Percentiles rank a stretch among this genome's conserved stretches.
Conservation (phyloP, 305 asterid genomes). For the Fraxinus latifolia region DNA sequence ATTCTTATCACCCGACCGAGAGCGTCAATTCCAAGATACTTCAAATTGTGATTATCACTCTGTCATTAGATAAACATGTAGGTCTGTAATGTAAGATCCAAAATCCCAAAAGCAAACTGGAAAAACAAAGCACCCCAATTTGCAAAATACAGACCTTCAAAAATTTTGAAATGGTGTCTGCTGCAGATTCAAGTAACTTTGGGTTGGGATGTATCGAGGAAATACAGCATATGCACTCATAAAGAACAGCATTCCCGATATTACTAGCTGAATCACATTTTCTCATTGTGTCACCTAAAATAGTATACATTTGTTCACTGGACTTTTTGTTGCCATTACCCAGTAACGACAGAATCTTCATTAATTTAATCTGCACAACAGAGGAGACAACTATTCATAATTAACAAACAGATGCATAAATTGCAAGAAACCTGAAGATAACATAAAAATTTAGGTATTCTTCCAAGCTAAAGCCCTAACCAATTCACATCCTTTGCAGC, state of each 20-base stretch:
- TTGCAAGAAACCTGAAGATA: constrained; percentile 11
- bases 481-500: not conserved
- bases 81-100: constrained; percentile 23
- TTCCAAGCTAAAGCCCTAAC: not conserved
- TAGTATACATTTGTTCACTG: constrained; percentile 96
- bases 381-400: constrained; percentile 6
- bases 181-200: constrained; percentile 91
- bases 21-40: constrained; percentile 97
- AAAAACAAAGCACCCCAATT: constrained; percentile 2
- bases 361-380: constrained; percentile 71
- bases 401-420: not conserved
- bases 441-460: not conserved
- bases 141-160: constrained; percentile 59
- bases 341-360: constrained; percentile 79
- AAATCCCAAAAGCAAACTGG: not conserved
- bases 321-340: constrained; percentile 88
- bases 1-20: constrained; percentile 92
- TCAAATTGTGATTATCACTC: constrained; percentile 98
- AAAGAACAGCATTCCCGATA: constrained; percentile 91
- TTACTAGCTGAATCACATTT: constrained; percentile 84
- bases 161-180: constrained; percentile 87
- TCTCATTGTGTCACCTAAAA: constrained; percentile 78
- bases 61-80: constrained; percentile 35
- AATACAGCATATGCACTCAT: constrained; percentile 89
- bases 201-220: constrained; percentile 88